Conservation (phyloP, 164 flowering plant genomes). For the Vitis labrusca region DNA sequence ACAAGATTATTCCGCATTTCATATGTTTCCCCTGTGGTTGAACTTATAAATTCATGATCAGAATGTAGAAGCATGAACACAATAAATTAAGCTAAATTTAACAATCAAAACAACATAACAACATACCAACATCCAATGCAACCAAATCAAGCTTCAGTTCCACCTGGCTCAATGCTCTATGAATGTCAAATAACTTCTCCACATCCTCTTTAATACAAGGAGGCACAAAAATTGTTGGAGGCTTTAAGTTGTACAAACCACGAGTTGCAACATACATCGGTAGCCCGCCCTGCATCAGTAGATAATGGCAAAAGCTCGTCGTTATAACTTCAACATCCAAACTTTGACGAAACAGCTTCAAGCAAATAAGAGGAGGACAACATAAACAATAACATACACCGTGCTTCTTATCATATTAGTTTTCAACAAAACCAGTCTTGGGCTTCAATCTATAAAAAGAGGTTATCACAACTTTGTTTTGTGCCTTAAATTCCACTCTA, state of each 20-base stretch:
- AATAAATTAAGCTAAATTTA: background rate
- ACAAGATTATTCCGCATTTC: constrained; percentile 89
- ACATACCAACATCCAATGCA: constrained; percentile 83
- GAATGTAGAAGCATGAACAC: background rate
- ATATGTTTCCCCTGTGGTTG: constrained; percentile 81
- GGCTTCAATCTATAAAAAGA: no score
- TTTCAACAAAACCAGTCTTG: no score
- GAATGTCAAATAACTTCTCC: constrained; percentile 83
- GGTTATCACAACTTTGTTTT: no score
- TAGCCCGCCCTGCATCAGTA: constrained; percentile 77
- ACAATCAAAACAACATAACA: constrained; percentile 18
- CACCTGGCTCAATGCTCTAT: constrained; percentile 72
- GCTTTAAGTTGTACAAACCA: constrained; percentile 83
- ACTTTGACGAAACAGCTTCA: background rate
- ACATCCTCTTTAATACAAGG: constrained; percentile 90
- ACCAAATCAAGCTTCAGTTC: constrained; percentile 81
- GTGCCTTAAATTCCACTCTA: no score
- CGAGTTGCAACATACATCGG: constrained; percentile 99
- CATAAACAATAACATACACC: no score
- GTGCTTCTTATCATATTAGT: no score
- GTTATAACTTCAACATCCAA: background rate
- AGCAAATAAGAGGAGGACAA: background rate
- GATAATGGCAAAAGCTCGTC: background rate
- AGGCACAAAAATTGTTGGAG: constrained; percentile 91
- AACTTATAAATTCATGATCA: background rate